Evolutionary conservation across 2,329 filamentous ascomycete species (phyloP).

Genomic region (Monosporascus sp.): DNA sequence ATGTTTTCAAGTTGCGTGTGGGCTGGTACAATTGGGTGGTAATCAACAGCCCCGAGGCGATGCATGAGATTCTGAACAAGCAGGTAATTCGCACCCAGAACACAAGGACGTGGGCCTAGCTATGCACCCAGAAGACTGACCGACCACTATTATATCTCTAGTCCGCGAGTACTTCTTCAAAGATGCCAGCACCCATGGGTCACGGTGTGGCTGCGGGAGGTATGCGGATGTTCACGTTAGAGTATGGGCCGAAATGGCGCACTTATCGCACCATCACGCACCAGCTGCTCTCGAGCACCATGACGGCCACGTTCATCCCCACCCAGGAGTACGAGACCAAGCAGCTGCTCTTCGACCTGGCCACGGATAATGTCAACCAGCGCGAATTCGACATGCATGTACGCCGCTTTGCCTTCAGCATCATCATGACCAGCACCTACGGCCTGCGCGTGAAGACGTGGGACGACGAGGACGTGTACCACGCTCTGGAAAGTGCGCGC

Average conservation of each 20-base stretch:
- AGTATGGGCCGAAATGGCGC: conserved; percentile 36
- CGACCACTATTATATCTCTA: background rate
- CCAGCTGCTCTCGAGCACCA: conserved; percentile 29
- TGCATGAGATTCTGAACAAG: conserved; percentile 39
- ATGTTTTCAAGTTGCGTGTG: conserved; percentile 37
- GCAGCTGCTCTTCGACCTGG: conserved; percentile 36
- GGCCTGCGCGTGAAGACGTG: conserved; percentile 19
- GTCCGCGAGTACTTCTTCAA: conserved; percentile 28
- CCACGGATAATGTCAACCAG: conserved; percentile 26
- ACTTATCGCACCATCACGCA: conserved; percentile 32
- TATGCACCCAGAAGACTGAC: no score
- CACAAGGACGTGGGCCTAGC: no score
- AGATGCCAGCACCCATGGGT: conserved; percentile 32
- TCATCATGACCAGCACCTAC: conserved; percentile 24
- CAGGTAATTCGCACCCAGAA: conserved; percentile 2
- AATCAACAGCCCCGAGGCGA: conserved; percentile 36
- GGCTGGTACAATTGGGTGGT: conserved; percentile 42
- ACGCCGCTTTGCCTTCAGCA: conserved; percentile 23
- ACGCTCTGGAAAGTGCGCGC: conserved; percentile 4
- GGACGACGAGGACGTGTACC: conserved; percentile 15
- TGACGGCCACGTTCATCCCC: conserved; percentile 34
- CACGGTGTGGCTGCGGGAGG: conserved; percentile 34
- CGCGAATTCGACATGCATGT: conserved; percentile 24
- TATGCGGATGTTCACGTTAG: conserved; percentile 34
- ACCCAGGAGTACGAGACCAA: conserved; percentile 40